Conservation (phyloP, 331 rosid species). For the Acacia pycnantha region DNA sequence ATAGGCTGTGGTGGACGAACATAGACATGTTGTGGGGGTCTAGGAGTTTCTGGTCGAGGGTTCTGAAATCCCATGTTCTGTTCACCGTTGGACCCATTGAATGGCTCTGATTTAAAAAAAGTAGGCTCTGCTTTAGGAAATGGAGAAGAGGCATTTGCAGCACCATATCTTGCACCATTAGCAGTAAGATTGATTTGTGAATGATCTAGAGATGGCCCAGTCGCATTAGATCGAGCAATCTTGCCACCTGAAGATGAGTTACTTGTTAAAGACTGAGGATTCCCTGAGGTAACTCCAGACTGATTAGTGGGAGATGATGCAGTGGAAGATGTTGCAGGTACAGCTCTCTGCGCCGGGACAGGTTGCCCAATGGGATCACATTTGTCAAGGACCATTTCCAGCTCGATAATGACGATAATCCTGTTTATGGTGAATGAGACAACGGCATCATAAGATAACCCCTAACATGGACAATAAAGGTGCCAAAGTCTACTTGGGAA, state of each 20-base stretch:
- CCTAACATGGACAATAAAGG: neutral
- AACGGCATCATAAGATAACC: slow-evolving; percentile 14
- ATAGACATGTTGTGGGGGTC: slow-evolving; percentile 48
- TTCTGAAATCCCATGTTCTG: slow-evolving; percentile 50
- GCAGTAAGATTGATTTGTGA: slow-evolving; percentile 42
- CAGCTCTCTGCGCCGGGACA: slow-evolving; percentile 27
- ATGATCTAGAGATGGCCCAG: slow-evolving; percentile 38
- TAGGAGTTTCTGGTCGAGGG: slow-evolving; percentile 47
- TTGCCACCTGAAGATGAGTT: slow-evolving; percentile 33
- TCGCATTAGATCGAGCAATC: slow-evolving; percentile 35
- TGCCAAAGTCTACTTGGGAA: neutral
- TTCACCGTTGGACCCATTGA: slow-evolving; percentile 48
- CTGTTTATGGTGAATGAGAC: slow-evolving; percentile 41
- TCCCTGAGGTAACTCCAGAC: slow-evolving; percentile 39
- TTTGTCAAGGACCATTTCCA: slow-evolving; percentile 54
- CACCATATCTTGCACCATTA: slow-evolving; percentile 41
- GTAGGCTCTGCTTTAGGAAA: slow-evolving; percentile 46
- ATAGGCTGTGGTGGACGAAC: slow-evolving; percentile 50
- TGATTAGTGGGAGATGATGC: slow-evolving; percentile 31
- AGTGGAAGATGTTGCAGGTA: neutral
- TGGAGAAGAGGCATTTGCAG: slow-evolving; percentile 38
- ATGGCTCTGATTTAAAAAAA: slow-evolving; percentile 41
- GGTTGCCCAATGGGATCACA: slow-evolving; percentile 74
- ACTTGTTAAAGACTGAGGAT: slow-evolving; percentile 37
- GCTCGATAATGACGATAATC: slow-evolving; percentile 65